Conservation (phyloP, 176 grass and related monocot species). For the Oryza officinalis region DNA sequence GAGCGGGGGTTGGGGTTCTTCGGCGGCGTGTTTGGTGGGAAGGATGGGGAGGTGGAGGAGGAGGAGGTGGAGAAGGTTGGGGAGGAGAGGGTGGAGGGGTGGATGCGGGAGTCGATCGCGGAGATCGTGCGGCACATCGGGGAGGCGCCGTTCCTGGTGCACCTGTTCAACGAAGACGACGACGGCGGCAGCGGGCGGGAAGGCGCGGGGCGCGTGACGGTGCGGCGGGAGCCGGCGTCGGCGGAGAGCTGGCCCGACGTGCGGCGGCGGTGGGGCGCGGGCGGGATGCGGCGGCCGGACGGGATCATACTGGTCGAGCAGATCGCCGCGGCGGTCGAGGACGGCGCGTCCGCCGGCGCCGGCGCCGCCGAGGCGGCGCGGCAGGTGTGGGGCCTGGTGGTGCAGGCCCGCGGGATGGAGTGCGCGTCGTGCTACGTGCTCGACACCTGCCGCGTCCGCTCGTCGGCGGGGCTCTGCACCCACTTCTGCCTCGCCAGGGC, state of each 20-base stretch:
- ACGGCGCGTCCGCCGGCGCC: background rate
- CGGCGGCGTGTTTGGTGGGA: background rate
- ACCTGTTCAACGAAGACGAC: conserved; percentile 47
- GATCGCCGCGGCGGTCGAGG: conserved; percentile 39
- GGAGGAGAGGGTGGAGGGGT: conserved; percentile 39
- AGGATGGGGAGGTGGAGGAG: background rate
- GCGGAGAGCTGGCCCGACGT: conserved; percentile 60
- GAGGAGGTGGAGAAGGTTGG: conserved; percentile 13
- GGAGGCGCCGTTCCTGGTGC: conserved; percentile 60
- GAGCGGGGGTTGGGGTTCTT: background rate
- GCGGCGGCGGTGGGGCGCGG: conserved; percentile 51
- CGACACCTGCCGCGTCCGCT: conserved; percentile 79
- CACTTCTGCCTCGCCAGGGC: conserved; percentile 86
- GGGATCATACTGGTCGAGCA: conserved; percentile 81
- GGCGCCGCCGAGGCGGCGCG: conserved; percentile 21
- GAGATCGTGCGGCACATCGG: conserved; percentile 64
- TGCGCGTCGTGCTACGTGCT: conserved; percentile 57
- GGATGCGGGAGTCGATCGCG: conserved; percentile 49
- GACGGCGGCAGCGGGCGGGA: background rate
- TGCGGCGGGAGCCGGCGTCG: conserved; percentile 60
- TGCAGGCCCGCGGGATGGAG: conserved; percentile 64
- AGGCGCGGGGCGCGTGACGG: conserved; percentile 38
- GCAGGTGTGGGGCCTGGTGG: conserved; percentile 51
- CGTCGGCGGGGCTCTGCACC: conserved; percentile 71
- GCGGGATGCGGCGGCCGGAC: conserved; percentile 53